phyloP scores from a whole-genome alignment of 352 stramenopile species.

The Pythium myriotylum region DNA sequence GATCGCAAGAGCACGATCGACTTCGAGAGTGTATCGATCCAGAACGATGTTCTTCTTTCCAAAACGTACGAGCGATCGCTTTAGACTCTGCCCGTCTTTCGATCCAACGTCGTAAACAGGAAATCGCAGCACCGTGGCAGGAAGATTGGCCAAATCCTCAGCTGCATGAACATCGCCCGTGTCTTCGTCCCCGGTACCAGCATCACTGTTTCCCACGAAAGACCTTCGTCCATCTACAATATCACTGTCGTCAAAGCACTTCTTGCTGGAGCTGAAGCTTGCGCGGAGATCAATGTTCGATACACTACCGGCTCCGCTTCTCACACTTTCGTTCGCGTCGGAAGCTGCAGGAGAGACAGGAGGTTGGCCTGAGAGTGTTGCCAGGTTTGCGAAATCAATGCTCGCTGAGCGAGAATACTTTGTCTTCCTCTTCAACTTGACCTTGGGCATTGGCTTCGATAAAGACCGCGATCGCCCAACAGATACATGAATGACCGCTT shows the following conservation, averaged over 20 bases:
- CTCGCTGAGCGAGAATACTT: slow-evolving; percentile 75
- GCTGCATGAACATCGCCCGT: slow-evolving; percentile 2
- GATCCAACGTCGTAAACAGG: slow-evolving; percentile 72
- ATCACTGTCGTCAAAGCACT: slow-evolving; percentile 83
- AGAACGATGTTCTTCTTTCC: slow-evolving; percentile 69
- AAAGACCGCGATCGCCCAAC: slow-evolving; percentile 9
- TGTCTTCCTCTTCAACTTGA: slow-evolving; percentile 33
- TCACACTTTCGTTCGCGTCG: slow-evolving; percentile 20
- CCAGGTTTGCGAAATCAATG: slow-evolving; percentile 70
- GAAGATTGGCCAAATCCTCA: slow-evolving; percentile 31
- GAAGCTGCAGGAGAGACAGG: slow-evolving; percentile 10
- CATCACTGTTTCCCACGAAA: slow-evolving; percentile 20
- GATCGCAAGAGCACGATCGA: slow-evolving; percentile 71
- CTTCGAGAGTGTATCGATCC: slow-evolving; percentile 78
- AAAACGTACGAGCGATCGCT: slow-evolving; percentile 56
- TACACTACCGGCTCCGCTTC: slow-evolving; percentile 8
- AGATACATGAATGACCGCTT: slow-evolving; percentile 7
- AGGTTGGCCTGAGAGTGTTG: slow-evolving; percentile 29
- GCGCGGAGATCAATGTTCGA: slow-evolving; percentile 26
- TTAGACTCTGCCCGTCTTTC: slow-evolving; percentile 58
- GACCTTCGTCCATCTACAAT: slow-evolving; percentile 56
- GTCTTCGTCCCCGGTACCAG: slow-evolving; percentile 9
- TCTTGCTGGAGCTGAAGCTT: slow-evolving; percentile 40
- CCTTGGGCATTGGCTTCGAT: slow-evolving; percentile 7
- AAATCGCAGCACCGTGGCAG: slow-evolving; percentile 71